A percentile compares a stretch with the other conserved stretches of the same genome.
These are phyloP conservation scores for Trametes villosa DNA, from an alignment of 768 basidiomycete species.

Conservation along the genomic window DNA sequence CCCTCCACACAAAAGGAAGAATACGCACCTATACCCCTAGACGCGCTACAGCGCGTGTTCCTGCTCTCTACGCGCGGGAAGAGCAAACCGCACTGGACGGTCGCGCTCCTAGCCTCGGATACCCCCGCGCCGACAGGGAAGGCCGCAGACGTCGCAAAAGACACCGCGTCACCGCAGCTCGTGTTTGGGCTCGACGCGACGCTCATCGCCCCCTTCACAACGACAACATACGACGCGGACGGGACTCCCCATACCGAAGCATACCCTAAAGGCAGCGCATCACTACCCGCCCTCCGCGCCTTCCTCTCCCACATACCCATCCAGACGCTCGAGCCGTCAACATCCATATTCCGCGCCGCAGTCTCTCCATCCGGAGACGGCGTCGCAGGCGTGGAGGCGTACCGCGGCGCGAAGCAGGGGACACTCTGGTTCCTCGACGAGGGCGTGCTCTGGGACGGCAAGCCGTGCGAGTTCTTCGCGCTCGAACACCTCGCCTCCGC, in stretches of 20 bases:
- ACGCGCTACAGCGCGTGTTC: conserved; percentile 61
- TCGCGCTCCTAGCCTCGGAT: conserved; percentile 64
- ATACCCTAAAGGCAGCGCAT: conserved; percentile 56
- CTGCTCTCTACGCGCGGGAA: conserved; percentile 78
- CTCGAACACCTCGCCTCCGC: conserved; percentile 51
- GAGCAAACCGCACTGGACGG: conserved; percentile 71
- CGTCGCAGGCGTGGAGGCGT: conserved; percentile 65
- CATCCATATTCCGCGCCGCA: conserved; percentile 60
- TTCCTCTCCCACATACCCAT: conserved; percentile 56
- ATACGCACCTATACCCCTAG: conserved; percentile 50
- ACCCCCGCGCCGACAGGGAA: conserved; percentile 44
- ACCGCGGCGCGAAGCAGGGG: conserved; percentile 71
- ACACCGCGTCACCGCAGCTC: conserved; percentile 45
- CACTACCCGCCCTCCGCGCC: conserved; percentile 50
- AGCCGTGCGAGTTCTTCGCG: conserved; percentile 79
- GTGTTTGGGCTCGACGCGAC: conserved; percentile 75
- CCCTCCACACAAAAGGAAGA: conserved; percentile 54
- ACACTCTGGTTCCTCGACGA: conserved; percentile 71
- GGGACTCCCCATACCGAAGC: conserved; percentile 36
- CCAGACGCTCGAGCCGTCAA: conserved; percentile 52
- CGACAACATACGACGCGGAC: conserved; percentile 38
- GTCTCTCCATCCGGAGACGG: conserved; percentile 25
- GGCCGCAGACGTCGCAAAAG: conserved; percentile 27
- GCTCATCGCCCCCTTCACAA: conserved; percentile 45
- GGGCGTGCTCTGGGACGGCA: conserved; percentile 76